Evolutionary conservation across 169 alveolate genomes (phyloP).

Genomic region (Eimeria sp.): DNA sequence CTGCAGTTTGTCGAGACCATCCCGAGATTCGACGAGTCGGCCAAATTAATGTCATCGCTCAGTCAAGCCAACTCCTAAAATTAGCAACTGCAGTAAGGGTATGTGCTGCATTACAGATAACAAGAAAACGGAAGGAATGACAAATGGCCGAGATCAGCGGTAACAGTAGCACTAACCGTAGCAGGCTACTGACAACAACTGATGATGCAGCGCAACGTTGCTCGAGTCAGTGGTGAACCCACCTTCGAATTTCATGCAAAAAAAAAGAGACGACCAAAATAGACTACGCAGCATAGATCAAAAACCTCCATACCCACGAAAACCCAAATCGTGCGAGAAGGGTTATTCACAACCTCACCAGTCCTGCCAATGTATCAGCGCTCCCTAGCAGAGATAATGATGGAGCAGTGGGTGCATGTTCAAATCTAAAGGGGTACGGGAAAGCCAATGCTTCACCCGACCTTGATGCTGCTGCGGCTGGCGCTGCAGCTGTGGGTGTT

Average conservation of each 20-base stretch:
- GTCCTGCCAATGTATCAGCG: no score
- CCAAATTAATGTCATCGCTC: neutral
- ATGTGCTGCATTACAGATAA: neutral
- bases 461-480: slow-evolving; percentile 24
- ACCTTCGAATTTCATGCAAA: neutral
- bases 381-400: neutral
- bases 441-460: slow-evolving; percentile 15
- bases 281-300: neutral
- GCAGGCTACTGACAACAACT: neutral
- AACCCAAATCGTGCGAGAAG: neutral
- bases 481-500: neutral
- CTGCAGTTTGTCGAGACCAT: neutral
- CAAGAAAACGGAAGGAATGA: neutral
- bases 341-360: neutral
- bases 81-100: neutral
- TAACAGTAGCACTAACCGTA: no score
- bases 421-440: slow-evolving; percentile 7
- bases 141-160: neutral
- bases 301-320: neutral
- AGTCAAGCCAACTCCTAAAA: neutral
- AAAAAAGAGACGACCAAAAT: neutral
- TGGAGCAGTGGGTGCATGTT: slow-evolving; percentile 2
- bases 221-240: neutral
- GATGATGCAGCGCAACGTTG: neutral
- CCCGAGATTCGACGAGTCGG: neutral